Base-by-base conservation (phyloP, 2,329 filamentous ascomycete species). In the Zopfia rhizophila region DNA sequence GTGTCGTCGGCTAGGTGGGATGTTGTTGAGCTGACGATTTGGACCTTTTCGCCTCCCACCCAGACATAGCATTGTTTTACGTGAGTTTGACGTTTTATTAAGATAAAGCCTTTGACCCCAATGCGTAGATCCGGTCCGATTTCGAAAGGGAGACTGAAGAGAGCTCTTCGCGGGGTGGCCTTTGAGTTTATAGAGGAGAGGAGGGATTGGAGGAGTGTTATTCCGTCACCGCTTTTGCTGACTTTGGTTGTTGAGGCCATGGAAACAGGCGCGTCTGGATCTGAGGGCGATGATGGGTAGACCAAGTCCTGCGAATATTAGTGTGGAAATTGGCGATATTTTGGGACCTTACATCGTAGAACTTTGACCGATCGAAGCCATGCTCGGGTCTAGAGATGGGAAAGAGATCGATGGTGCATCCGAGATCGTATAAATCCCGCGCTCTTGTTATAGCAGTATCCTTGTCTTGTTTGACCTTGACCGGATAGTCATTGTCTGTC, bases 371-470 rank as follows among this genome's bases (percentile, higher is more conserved):
- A 56, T 96, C 88, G 64, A 99, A 99, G 23, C 82, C 82, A 52
- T 83, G 80, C 19, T 86, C 86, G 1, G 83, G 83, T 17, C 75
- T 78, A 4, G 88, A 89, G 45, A 99, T 93, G 0, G 94, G 92
- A 58, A 97, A 99, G 0, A 99, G 77, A 62, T 97, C 93, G 49
- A 99, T 96, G 1, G 84, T 84, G 21, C 97, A 91, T 3, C 92
- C 91, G 19, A 97, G 78, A 66, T 99, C 94, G 66, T 97, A 97
- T 16, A 99, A 72, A 74, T 99, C 94, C 68, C 96, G 96, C 19
- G 94, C 94, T 40, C 92, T 84, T 4, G 94, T 90, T 5, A 90
- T 87, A 3, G 94, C 90, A 24, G 88, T 85, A 11, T 88, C 88
- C 39, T 87, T 86, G 21, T 87, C 78, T 6, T 82, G 78, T 72